phyloP scores from a whole-genome alignment of 192 early-diverging fungal genomes.

The Rhizoclosmatium sp. region DNA sequence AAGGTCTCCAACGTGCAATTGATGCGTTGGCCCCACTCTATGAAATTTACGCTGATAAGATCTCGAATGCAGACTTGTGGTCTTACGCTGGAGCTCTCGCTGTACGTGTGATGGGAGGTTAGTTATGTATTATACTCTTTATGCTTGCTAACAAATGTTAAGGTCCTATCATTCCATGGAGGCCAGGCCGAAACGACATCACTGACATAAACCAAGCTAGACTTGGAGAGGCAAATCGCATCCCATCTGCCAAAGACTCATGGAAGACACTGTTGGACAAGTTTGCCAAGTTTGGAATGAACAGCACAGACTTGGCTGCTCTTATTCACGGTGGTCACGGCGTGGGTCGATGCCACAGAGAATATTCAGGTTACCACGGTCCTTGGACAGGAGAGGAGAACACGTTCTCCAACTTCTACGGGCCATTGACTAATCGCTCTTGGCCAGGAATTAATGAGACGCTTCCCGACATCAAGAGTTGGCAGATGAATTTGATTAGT shows the following conservation, averaged over 20 bases:
- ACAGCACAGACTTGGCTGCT: constrained; percentile 30
- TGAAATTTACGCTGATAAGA: background rate
- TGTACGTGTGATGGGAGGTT: background rate
- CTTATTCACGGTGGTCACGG: constrained; percentile 34
- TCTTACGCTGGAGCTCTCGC: constrained; percentile 1
- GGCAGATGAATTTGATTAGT: constrained; percentile 3
- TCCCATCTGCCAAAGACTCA: too few relatives aligned
- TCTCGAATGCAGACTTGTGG: constrained; percentile 19
- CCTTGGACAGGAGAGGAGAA: constrained; percentile 25
- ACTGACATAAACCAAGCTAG: too few relatives aligned
- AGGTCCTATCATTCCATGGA: background rate
- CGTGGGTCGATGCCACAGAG: background rate
- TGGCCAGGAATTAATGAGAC: constrained; percentile 77
- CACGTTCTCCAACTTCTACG: constrained; percentile 55
- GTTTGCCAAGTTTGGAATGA: too few relatives aligned
- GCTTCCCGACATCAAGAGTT: constrained; percentile 69
- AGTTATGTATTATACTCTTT: too few relatives aligned
- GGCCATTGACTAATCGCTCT: constrained; percentile 71
- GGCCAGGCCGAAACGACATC: background rate
- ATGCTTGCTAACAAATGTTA: too few relatives aligned
- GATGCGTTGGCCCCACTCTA: background rate
- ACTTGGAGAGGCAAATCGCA: too few relatives aligned
- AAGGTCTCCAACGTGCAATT: background rate
- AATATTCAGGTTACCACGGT: constrained; percentile 16
- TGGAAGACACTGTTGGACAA: too few relatives aligned